Percentiles rank a stretch among this genome's conserved stretches.
phyloP scores from a whole-genome alignment of 441 rosid species.

The Breynia disticha region DNA sequence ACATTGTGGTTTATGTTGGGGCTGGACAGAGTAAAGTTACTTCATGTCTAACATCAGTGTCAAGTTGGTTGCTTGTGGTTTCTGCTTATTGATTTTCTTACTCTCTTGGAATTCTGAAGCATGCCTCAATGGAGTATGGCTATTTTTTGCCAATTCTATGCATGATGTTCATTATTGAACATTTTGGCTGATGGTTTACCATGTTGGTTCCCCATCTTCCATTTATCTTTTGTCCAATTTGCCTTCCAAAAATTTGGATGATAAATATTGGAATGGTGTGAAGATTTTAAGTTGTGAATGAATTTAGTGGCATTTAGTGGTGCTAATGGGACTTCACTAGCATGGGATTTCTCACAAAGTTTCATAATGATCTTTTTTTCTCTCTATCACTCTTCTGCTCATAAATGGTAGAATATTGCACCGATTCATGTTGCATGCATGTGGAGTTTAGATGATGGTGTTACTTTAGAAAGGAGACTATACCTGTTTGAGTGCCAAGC shows the following conservation, averaged over 20 bases:
- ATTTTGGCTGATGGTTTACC: neutral
- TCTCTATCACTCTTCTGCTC: neutral
- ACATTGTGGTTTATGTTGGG: conserved; percentile 7
- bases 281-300: too few relatives aligned
- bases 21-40: conserved; percentile 3
- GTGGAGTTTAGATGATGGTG: neutral
- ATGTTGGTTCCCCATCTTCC: neutral
- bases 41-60: conserved; percentile 6
- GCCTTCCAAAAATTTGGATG: neutral
- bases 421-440: neutral
- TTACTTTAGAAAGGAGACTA: neutral
- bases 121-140: neutral
- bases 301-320: neutral
- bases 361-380: neutral
- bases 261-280: too few relatives aligned
- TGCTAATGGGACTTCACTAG: conserved; percentile 7
- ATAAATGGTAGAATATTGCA: neutral
- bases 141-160: too few relatives aligned
- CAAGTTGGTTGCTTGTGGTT: conserved; percentile 11
- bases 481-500: too few relatives aligned
- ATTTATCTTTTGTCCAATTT: neutral
- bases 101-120: neutral
- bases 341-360: neutral
- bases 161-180: neutral
- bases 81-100: neutral